Evolutionary conservation across 148 eudicot species (phyloP).

Genomic region (Silene conica): DNA sequence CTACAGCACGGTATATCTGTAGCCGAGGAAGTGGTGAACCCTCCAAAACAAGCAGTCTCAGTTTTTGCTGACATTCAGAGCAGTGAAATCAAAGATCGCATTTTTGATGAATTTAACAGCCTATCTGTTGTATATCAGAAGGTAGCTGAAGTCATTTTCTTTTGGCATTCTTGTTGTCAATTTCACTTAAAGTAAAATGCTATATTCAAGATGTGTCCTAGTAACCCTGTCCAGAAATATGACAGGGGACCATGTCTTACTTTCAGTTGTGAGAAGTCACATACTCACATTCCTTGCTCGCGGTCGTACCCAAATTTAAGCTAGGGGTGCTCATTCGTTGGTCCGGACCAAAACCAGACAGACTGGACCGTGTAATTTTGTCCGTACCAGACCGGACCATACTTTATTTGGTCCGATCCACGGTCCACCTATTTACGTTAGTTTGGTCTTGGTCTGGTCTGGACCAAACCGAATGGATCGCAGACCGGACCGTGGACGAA

Average conservation of each 20-base stretch:
- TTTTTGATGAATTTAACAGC: constrained; percentile 98
- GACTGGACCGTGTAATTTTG: too few species aligned
- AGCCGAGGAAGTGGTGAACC: constrained; percentile 86
- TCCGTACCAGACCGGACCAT: too few species aligned
- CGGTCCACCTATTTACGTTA: too few species aligned
- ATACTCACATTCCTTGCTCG: neutral
- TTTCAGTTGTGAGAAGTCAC: neutral
- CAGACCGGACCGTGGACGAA: too few species aligned
- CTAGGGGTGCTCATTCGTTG: too few species aligned
- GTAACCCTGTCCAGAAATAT: neutral
- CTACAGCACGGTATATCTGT: constrained; percentile 65
- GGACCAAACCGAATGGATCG: too few species aligned
- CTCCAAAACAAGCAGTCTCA: constrained; percentile 99
- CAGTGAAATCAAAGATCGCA: constrained; percentile 94
- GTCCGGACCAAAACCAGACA: too few species aligned
- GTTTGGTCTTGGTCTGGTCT: too few species aligned
- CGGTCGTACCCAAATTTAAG: neutral
- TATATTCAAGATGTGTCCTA: neutral
- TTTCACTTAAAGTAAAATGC: neutral
- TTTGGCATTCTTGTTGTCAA: neutral
- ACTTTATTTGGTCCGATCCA: too few species aligned
- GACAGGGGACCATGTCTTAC: neutral
- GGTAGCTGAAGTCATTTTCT: constrained; percentile 34
- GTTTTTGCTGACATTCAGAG: constrained; percentile 96
- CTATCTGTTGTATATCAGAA: constrained; percentile 91